A percentile compares a stretch with the other conserved stretches of the same genome.
These are phyloP conservation scores for Trypanosoma avium DNA, from an alignment of 208 protist genomes.

Conservation along the genomic window DNA sequence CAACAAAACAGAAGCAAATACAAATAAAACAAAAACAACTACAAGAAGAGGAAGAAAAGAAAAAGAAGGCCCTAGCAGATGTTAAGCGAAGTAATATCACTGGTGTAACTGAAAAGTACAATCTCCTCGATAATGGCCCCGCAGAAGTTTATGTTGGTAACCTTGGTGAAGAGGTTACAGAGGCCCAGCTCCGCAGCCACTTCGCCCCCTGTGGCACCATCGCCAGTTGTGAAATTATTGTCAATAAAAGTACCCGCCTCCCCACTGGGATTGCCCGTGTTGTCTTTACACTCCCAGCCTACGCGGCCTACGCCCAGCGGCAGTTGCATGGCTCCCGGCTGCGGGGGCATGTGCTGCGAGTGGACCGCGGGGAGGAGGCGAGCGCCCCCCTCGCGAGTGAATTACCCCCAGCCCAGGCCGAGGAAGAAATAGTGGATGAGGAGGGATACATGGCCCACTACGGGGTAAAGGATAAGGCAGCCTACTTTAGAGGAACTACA, in stretches of 20 bases:
- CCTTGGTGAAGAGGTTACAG: constrained; percentile 75
- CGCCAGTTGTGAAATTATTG: constrained; percentile 63
- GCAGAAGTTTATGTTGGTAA: constrained; percentile 83
- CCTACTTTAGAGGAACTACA: constrained; percentile 84
- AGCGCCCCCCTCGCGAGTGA: constrained; percentile 65
- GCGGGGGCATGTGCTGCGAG: constrained; percentile 70
- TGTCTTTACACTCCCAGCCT: constrained; percentile 75
- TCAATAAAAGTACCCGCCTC: constrained; percentile 72
- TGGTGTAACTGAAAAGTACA: constrained; percentile 79
- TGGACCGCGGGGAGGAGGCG: constrained; percentile 82
- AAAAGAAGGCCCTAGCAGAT: too few relatives aligned
- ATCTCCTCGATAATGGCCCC: constrained; percentile 75
- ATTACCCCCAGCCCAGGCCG: constrained; percentile 31
- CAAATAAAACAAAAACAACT: not conserved
- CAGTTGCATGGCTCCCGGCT: constrained; percentile 83
- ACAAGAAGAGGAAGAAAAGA: not conserved
- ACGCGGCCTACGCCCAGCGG: constrained; percentile 82
- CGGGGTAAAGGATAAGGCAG: constrained; percentile 73
- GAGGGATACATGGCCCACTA: constrained; percentile 71
- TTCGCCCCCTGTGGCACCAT: constrained; percentile 75
- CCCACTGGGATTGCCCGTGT: constrained; percentile 77
- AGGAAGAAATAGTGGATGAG: constrained; percentile 71
- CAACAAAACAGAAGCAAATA: not conserved
- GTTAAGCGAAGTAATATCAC: constrained; percentile 43
- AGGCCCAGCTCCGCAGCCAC: constrained; percentile 75